Evolutionary conservation across 2,329 filamentous ascomycete genomes (phyloP).

Genomic region (Didymella pinodella): DNA sequence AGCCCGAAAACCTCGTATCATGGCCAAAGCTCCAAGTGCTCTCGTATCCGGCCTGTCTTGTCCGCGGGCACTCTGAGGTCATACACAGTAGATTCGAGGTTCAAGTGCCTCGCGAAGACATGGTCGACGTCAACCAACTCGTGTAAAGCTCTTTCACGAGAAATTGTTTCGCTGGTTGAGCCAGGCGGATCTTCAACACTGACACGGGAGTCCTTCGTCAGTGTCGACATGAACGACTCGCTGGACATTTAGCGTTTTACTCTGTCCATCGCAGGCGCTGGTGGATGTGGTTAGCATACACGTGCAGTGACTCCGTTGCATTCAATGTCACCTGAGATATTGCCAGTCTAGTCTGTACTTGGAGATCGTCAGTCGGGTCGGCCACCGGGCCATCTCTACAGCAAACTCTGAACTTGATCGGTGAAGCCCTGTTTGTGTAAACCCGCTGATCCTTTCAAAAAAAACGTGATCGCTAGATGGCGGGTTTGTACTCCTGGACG

Average conservation of each 20-base stretch:
- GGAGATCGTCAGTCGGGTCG: not conserved
- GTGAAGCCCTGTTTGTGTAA: not conserved
- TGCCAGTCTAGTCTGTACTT: not conserved
- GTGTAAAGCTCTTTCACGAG: not conserved
- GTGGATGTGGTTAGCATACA: not conserved
- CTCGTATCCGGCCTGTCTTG: not conserved
- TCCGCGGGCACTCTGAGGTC: not conserved
- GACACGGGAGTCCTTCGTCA: not conserved
- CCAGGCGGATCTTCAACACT: not conserved
- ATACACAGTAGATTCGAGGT: not conserved
- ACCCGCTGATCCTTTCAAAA: no score
- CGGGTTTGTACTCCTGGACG: no score
- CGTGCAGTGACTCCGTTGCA: not conserved
- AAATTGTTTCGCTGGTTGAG: not conserved
- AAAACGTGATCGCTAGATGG: no score
- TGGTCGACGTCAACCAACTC: not conserved
- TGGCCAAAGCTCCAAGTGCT: slow-evolving; percentile 8
- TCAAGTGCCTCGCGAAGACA: not conserved
- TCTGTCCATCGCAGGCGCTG: no score
- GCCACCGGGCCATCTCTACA: not conserved
- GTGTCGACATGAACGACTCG: not conserved
- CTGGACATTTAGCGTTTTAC: not conserved
- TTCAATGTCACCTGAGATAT: not conserved
- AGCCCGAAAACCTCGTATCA: slow-evolving; percentile 1
- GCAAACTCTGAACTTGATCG: not conserved